A percentile compares a stretch with the other conserved stretches of the same genome.
phyloP scores from a whole-genome alignment of 257 asterid species.

The Lantana camara region DNA sequence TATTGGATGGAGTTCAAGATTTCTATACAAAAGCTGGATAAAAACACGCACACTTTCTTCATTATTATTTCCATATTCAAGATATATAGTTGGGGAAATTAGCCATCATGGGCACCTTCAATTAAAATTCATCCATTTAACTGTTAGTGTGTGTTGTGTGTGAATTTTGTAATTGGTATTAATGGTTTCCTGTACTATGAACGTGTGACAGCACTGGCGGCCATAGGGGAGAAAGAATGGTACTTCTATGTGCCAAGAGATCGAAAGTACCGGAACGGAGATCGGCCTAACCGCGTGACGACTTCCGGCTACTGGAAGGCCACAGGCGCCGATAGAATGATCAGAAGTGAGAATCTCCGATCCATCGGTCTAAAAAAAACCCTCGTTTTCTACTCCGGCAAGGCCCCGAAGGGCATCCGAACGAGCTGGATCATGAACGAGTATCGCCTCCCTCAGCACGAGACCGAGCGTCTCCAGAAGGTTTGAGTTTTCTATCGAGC shows the following conservation, averaged over 20 bases:
- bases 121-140: background rate
- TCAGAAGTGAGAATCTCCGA: constrained; percentile 57
- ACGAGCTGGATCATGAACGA: constrained; percentile 98
- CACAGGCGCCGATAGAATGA: constrained; percentile 95
- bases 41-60: too few relatives aligned
- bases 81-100: too few relatives aligned
- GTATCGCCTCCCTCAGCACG: constrained; percentile 85
- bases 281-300: constrained; percentile 96
- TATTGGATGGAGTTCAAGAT: too few relatives aligned
- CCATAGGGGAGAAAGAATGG: constrained; percentile 99
- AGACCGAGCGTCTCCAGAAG: constrained; percentile 85
- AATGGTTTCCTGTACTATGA: background rate
- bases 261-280: constrained; percentile 88
- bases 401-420: constrained; percentile 95
- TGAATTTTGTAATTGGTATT: background rate
- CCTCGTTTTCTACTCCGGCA: constrained; percentile 96
- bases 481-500: constrained; percentile 30
- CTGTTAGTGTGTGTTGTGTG: too few relatives aligned
- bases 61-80: too few relatives aligned
- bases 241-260: constrained; percentile 95
- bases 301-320: constrained; percentile 99
- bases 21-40: too few relatives aligned
- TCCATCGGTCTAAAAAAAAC: constrained; percentile 95
- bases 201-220: constrained; percentile 68
- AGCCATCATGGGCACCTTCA: too few relatives aligned